A percentile compares a stretch with the other conserved stretches of the same genome.
These are phyloP conservation scores for Aureobasidium mangrovei DNA, from an alignment of 2,329 filamentous ascomycete genomes.

Conservation along the genomic window DNA sequence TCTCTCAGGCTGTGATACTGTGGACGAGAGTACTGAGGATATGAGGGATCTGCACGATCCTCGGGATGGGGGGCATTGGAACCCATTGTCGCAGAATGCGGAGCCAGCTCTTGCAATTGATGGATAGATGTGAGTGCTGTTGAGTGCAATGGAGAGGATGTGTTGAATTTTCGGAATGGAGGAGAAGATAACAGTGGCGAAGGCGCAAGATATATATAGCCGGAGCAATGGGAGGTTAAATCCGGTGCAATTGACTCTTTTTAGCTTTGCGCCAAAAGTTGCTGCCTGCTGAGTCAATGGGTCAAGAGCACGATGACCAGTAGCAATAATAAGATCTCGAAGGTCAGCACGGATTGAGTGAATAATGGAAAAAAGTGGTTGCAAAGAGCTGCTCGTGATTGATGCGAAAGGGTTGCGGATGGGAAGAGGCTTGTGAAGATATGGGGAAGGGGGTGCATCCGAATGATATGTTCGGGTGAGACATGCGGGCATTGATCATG, in stretches of 20 bases:
- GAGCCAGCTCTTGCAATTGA: not conserved
- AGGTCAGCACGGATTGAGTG: not conserved
- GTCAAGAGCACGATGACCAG: not conserved
- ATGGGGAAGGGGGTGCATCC: constrained; percentile 9
- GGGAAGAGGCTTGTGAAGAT: constrained; percentile 9
- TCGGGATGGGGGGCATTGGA: not conserved
- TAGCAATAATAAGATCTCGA: not conserved
- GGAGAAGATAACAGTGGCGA: constrained; percentile 5
- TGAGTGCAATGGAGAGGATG: not conserved
- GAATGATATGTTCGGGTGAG: constrained; percentile 11
- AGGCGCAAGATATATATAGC: constrained; percentile 2
- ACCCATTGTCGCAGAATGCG: constrained; percentile 1
- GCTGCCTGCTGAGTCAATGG: constrained; percentile 14
- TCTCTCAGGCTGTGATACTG: constrained; percentile 8
- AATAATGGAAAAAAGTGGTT: not conserved
- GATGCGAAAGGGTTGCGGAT: constrained; percentile 1
- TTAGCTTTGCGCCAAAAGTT: constrained; percentile 12
- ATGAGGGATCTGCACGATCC: no score
- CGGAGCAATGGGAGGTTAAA: constrained; percentile 3
- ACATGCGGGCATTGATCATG: not conserved
- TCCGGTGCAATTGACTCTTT: constrained; percentile 10
- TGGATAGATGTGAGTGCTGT: not conserved
- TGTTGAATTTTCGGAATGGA: not conserved
- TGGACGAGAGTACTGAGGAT: not conserved
- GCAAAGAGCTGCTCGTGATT: not conserved